Conservation (phyloP, 331 rosid genomes). For the Saraca asoca region DNA sequence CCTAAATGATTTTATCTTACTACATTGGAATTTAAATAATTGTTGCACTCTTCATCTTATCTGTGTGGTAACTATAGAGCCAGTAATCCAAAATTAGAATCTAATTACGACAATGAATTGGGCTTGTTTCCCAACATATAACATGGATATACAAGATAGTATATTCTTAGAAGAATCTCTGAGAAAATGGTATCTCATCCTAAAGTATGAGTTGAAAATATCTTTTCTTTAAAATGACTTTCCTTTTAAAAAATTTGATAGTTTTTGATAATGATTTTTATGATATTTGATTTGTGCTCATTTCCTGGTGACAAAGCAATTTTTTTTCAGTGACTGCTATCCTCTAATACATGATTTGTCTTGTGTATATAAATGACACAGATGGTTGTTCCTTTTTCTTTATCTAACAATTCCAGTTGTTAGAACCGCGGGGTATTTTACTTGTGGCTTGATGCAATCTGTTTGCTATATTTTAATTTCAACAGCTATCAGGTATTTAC, state of each 20-base stretch:
- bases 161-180: too few relatives aligned
- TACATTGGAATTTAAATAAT: slow-evolving; percentile 16
- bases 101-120: slow-evolving; percentile 2
- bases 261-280: too few relatives aligned
- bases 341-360: too few relatives aligned
- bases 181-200: too few relatives aligned
- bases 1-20: too few relatives aligned
- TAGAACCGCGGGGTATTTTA: slow-evolving; percentile 21
- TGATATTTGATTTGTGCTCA: too few relatives aligned
- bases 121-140: slow-evolving; percentile 5
- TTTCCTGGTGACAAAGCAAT: too few relatives aligned
- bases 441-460: slow-evolving; percentile 41
- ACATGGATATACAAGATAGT: not conserved
- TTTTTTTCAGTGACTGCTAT: too few relatives aligned
- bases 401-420: not conserved
- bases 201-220: too few relatives aligned
- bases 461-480: slow-evolving; percentile 57
- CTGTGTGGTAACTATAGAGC: not conserved
- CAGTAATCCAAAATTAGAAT: not conserved
- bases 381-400: not conserved
- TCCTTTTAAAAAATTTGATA: too few relatives aligned
- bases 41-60: slow-evolving; percentile 4
- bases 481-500: slow-evolving; percentile 87
- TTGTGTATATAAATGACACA: too few relatives aligned
- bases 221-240: too few relatives aligned